Evolutionary conservation across 164 flowering plant species (phyloP), one percentile per base, ranked within the genome.

Genomic region (Sedum album): DNA sequence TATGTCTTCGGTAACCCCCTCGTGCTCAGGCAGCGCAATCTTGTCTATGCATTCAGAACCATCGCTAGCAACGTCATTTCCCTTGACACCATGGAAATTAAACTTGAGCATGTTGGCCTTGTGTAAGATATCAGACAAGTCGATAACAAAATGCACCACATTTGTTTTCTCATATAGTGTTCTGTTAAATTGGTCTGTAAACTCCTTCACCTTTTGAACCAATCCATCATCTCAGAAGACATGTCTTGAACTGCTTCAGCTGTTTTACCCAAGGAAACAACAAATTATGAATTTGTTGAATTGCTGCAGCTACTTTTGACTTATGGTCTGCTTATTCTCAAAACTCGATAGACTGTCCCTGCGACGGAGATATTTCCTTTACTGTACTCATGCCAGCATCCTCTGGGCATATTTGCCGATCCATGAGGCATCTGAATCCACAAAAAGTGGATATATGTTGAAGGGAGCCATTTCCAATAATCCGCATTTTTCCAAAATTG

Each of bases 1-100:
- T 49, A 76, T 76, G 55, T 79, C 81, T 69, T 79, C 79, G 63
- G 78, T 78, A 57, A 80, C 71, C 18, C 69, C 76, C 72, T 83
- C 86, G 67, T 87, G 84, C 74, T 89, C 96, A 0, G 85, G 87
- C 65, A 88, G 79, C 21, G 88, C 92, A 72, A 88, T 85, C 75
- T 94, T 91, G 78, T 90, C 99, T 68, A 89, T 82, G 73, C 91
- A 90, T 76, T 86, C 96, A 73, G 90, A 80, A 74, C 76, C 79
- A 72, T 41, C 80, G 23, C 69, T 76, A 78, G 86, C 96, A 61
- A 75, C 79, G 71, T 79, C 88, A 70, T 65, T 68, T 48, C 72
- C 79, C 75, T 84, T 86, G 39, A 77, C 81, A 9, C 88, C 86
- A 69, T 82, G 75, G 51, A 85, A 60, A 75, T 68, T 80, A 67